Percentiles rank a stretch among this genome's conserved stretches.
phyloP scores from a whole-genome alignment of 495 filamentous ascomycete species.

The Hyaloscypha hepaticicola region DNA sequence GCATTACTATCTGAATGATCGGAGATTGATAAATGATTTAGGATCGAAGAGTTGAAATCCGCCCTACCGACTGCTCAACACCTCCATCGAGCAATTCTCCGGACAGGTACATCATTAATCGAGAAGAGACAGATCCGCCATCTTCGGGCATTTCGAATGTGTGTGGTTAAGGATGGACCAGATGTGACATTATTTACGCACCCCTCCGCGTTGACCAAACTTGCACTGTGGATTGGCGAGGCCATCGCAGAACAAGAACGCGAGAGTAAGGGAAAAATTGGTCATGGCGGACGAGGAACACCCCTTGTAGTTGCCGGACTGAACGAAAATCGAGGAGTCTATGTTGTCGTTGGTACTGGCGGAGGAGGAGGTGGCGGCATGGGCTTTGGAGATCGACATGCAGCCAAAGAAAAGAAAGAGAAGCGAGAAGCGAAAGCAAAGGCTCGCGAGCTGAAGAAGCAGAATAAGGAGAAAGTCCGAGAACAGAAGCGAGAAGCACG shows the following conservation, averaged over 20 bases:
- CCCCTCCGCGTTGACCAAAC: constrained; percentile 86
- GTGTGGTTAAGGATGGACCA: constrained; percentile 91
- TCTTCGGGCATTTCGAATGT: constrained; percentile 88
- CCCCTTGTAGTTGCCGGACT: constrained; percentile 87
- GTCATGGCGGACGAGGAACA: constrained; percentile 68
- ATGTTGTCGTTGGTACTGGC: constrained; percentile 85
- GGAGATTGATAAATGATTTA: constrained; percentile 34
- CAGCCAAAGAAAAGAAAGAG: constrained; percentile 58
- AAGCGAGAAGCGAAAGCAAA: constrained; percentile 59
- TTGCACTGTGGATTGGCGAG: constrained; percentile 92
- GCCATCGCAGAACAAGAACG: constrained; percentile 86
- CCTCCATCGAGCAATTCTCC: constrained; percentile 89
- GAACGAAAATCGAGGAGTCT: constrained; percentile 85
- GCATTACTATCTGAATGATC: background rate
- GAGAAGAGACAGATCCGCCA: constrained; percentile 93
- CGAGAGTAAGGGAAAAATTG: constrained; percentile 65
- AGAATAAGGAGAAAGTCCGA: constrained; percentile 59
- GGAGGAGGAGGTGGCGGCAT: constrained; percentile 58
- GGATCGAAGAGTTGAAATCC: constrained; percentile 70
- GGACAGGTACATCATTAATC: constrained; percentile 85
- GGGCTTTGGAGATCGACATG: constrained; percentile 57
- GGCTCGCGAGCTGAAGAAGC: constrained; percentile 56
- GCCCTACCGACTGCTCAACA: constrained; percentile 82
- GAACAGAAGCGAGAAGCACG: constrained; percentile 56
- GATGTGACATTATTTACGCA: constrained; percentile 88